phyloP scores from a whole-genome alignment of 345 rosid species.

The Zanthoxylum bungeanum region DNA sequence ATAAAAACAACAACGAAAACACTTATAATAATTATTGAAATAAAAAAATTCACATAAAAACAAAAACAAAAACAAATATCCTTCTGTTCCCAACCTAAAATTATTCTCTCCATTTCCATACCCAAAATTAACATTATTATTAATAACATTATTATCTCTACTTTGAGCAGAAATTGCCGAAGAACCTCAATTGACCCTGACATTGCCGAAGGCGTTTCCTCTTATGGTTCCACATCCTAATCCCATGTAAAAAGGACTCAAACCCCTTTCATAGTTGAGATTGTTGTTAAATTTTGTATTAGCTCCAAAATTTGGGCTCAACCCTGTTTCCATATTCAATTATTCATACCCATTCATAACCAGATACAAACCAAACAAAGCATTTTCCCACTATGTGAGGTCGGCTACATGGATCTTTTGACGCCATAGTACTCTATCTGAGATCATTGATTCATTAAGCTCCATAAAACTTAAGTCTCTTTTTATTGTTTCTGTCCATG shows the following conservation, averaged over 20 bases:
- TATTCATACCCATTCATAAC: conserved; percentile 56
- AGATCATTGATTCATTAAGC: too few relatives aligned
- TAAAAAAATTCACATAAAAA: too few relatives aligned
- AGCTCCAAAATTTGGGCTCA: conserved; percentile 48
- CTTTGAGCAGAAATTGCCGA: conserved; percentile 48
- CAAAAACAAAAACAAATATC: too few relatives aligned
- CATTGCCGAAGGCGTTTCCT: conserved; percentile 45
- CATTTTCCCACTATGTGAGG: too few relatives aligned
- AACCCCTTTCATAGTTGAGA: conserved; percentile 55
- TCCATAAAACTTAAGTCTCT: too few relatives aligned
- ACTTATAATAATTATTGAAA: too few relatives aligned
- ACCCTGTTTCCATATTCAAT: conserved; percentile 56
- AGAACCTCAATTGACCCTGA: conserved; percentile 49
- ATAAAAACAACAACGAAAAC: too few relatives aligned
- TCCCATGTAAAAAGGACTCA: conserved; percentile 60
- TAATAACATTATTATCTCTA: conserved; percentile 44
- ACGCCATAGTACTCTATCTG: too few relatives aligned
- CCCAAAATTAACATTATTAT: conserved; percentile 39
- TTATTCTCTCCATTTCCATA: conserved; percentile 53
- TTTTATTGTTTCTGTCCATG: too few relatives aligned
- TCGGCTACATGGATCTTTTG: too few relatives aligned
- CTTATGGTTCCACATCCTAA: conserved; percentile 46
- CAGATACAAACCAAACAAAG: too few relatives aligned
- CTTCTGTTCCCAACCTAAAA: conserved; percentile 42
- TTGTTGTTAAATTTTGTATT: conserved; percentile 47